Conservation (phyloP, 2,329 filamentous ascomycete species). For the Chaetothyriales sp. region DNA sequence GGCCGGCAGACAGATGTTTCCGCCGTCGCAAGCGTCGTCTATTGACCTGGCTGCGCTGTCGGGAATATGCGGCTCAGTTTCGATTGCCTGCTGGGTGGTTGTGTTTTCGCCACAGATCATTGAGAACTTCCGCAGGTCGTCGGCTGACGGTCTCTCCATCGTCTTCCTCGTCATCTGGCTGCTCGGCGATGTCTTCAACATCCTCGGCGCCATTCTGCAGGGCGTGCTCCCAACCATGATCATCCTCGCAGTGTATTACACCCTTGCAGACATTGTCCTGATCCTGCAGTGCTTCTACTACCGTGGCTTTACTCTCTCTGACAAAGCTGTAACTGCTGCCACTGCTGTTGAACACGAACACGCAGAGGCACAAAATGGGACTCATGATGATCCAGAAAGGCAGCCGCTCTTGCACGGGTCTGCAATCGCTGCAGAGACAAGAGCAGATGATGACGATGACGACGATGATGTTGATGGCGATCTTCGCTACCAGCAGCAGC, state of each 20-base stretch:
- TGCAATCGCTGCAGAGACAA: slow-evolving; percentile 1
- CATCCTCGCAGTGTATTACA: slow-evolving; percentile 89
- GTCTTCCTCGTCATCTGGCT: slow-evolving; percentile 92
- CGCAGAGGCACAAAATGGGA: not conserved
- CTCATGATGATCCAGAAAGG: not conserved
- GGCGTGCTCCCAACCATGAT: slow-evolving; percentile 90
- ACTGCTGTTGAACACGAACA: slow-evolving; percentile 11
- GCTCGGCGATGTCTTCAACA: slow-evolving; percentile 89
- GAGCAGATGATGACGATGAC: slow-evolving; percentile 7
- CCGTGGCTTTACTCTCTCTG: slow-evolving; percentile 49
- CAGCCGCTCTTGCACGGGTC: not conserved
- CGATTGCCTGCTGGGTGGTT: slow-evolving; percentile 93
- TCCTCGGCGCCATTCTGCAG: slow-evolving; percentile 79
- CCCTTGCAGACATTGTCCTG: slow-evolving; percentile 76
- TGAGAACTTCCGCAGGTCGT: slow-evolving; percentile 75
- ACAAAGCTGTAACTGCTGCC: slow-evolving; percentile 9
- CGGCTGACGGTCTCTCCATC: slow-evolving; percentile 74
- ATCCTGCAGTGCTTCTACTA: slow-evolving; percentile 92
- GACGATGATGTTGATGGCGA: too few relatives aligned
- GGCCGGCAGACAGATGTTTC: slow-evolving; percentile 17
- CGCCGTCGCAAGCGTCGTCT: slow-evolving; percentile 33
- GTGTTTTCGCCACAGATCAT: slow-evolving; percentile 96
- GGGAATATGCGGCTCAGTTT: slow-evolving; percentile 87
- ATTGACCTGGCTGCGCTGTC: slow-evolving; percentile 82
- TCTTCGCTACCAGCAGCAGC: too few relatives aligned